A percentile compares a stretch with the other conserved stretches of the same genome.
Conservation (phyloP, 164 flowering plant genomes). For the Taxillus chinensis region DNA sequence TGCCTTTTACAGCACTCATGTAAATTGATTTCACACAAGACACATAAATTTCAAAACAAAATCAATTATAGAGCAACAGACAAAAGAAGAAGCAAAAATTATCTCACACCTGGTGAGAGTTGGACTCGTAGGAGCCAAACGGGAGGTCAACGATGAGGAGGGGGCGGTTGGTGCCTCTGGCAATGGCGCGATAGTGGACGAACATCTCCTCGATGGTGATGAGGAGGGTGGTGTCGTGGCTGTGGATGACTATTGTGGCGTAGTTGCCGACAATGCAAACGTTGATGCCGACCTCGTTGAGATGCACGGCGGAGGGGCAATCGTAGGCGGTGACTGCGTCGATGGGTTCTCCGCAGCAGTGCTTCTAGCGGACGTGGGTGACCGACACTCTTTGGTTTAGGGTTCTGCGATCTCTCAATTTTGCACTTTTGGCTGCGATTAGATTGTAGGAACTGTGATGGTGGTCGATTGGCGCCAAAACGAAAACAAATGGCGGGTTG, state of each 20-base stretch:
- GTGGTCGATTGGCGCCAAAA: too few species aligned
- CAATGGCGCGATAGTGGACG: conserved; percentile 91
- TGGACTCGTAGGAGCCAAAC: conserved; percentile 79
- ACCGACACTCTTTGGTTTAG: conserved; percentile 57
- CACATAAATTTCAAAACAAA: too few species aligned
- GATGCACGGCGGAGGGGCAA: conserved; percentile 86
- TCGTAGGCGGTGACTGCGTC: conserved; percentile 91
- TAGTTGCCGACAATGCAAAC: conserved; percentile 88
- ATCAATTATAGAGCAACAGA: too few species aligned
- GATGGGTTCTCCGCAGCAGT: conserved; percentile 52
- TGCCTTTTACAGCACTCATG: too few species aligned
- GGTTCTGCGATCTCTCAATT: too few species aligned
- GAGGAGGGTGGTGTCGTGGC: conserved; percentile 89
- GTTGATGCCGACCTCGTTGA: conserved; percentile 80
- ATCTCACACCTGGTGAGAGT: conserved; percentile 62
- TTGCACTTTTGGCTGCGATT: too few species aligned
- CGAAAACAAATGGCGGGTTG: too few species aligned
- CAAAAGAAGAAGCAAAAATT: too few species aligned
- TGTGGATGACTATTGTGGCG: conserved; percentile 94
- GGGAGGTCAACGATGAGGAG: conserved; percentile 87
- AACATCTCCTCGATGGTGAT: conserved; percentile 83
- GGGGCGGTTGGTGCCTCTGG: conserved; percentile 74
- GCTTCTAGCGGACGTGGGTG: conserved; percentile 45
- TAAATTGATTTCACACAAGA: too few species aligned
- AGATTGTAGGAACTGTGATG: too few species aligned